Evolutionary conservation across 2,329 filamentous ascomycete genomes (phyloP).

Genomic region (Aureobasidium sp.): DNA sequence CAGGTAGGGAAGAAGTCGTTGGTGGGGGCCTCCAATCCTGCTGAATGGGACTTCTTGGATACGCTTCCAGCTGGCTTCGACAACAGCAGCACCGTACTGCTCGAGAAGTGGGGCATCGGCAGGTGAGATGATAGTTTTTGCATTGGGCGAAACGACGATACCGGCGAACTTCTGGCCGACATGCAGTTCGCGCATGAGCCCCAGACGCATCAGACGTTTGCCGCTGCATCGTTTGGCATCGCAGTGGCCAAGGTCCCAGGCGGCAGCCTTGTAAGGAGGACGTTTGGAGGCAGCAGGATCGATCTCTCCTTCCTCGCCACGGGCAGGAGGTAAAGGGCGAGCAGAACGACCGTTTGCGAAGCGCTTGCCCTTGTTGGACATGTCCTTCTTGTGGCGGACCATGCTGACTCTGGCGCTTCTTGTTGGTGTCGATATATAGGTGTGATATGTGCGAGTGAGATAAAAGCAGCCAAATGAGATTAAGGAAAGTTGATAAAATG

Average conservation of each 20-base stretch:
- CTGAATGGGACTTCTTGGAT: constrained; percentile 85
- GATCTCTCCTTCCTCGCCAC: constrained; percentile 21
- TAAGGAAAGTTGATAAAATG: background rate
- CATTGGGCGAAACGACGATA: constrained; percentile 92
- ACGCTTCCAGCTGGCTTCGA: constrained; percentile 94
- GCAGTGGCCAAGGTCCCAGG: constrained; percentile 97
- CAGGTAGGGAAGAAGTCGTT: constrained; percentile 83
- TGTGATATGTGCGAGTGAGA: background rate
- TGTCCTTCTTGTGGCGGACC: constrained; percentile 96
- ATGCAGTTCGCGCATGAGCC: constrained; percentile 86
- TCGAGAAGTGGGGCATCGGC: constrained; percentile 76
- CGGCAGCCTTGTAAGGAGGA: constrained; percentile 79
- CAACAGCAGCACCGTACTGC: constrained; percentile 85
- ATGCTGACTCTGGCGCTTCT: constrained; percentile 39
- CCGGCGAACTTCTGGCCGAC: constrained; percentile 87
- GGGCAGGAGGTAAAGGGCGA: constrained; percentile 14
- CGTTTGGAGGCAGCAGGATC: constrained; percentile 23
- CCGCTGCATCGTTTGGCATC: constrained; percentile 95
- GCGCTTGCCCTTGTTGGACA: constrained; percentile 65
- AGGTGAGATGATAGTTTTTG: constrained; percentile 73
- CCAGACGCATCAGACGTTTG: constrained; percentile 85
- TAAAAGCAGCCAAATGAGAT: background rate
- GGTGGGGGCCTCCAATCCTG: constrained; percentile 87
- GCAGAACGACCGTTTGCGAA: constrained; percentile 26
- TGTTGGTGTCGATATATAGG: background rate